Evolutionary conservation across 164 flowering plant species (phyloP), one percentile per base, ranked within the genome.

Genomic region (Magnolia officinalis): DNA sequence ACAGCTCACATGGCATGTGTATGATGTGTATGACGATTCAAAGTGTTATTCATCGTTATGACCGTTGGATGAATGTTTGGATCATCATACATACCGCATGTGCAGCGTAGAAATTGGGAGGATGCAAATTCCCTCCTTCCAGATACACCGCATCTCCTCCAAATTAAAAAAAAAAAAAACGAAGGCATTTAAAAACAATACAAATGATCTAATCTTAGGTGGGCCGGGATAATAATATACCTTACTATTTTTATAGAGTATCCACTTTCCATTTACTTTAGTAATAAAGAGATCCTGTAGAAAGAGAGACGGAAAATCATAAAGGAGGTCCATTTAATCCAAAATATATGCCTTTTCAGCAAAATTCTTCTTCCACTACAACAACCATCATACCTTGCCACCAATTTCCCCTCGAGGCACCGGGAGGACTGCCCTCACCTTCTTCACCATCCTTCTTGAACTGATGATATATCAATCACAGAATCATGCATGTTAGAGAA

Each of bases 371-470:
- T 72, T 23, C 16, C n/a, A 13, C n/a, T 26, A 24, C 31, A 51
- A 55, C 7, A 10, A 78, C 31, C 74, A 61, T 55, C 13, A 52
- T 77, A 77, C 79, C 75, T 72, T 65, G 65, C 70, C 77, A 72
- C 85, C 96, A 94, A 71, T 94, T 92, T 76, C 98, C 98, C 83
- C 98, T 88, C 1, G 89, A 86, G 58, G 93, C 97, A 81, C 83
- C 72, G 52, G 79, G 73, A 5, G 87, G 82, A 71, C 83, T 86
- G 76, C 77, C 78, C 64, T 86, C 90, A 82, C 83, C 94, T 69
- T 88, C 90, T 74, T 72, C 88, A 19, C 78, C 84, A 72, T 88
- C 86, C 76, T 90, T 89, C 81, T 87, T 87, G 78, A 82, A 85
- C 98, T 91, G 82, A 77, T 16, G 51, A 76, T 61, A 18, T 23